Base-by-base conservation (phyloP, 345 rosid species). In the Ceriops zippeliana region DNA sequence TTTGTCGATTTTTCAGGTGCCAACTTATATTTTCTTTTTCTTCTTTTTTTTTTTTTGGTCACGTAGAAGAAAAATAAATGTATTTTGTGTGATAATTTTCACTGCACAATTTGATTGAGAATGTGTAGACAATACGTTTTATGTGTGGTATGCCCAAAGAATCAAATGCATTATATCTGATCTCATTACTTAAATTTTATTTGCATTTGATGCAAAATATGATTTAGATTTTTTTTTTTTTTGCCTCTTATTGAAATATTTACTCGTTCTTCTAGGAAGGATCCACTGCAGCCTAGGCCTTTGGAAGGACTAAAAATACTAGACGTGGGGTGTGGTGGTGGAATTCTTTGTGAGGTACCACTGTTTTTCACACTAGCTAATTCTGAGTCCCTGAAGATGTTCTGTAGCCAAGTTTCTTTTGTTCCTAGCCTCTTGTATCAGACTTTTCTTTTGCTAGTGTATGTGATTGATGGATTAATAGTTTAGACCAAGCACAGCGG, bases 251-350 rank as follows among this genome's bases (percentile, higher is more conserved):
- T 24, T 56, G 31, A 27, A 24, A 58, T 26, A 72, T 24, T 58
- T 19, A 31, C 17, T 62, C 70, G 63, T n/a, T 32, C 72, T 71
- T 32, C 74, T 77, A 91, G 99, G 73, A 91, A 83, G 90, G 86
- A 91, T 81, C 89, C 96, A 57, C 67, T 65, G 56, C 68, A 73
- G 62, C 82, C 91, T 47, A 88, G 81, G 80, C 99, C 99, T 71
- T 84, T 91, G 60, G 89, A 95, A 80, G 99, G 98, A 69, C 78
- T 95, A 42, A 83, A 77, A 52, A 67, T 95, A 56, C 74, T 81
- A 26, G 99, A 95, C 70, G 89, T 95, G 24, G 99, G 98, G 53
- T 95, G 98, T 58, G 98, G 98, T 6, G 99, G 99, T 8, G 99
- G 98, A 67, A 83, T 95, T 66, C 96, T 95, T 62, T 88, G 96